Evolutionary conservation across 2,329 filamentous ascomycete species (phyloP).

Genomic region (Arthrobotrys musiformis): DNA sequence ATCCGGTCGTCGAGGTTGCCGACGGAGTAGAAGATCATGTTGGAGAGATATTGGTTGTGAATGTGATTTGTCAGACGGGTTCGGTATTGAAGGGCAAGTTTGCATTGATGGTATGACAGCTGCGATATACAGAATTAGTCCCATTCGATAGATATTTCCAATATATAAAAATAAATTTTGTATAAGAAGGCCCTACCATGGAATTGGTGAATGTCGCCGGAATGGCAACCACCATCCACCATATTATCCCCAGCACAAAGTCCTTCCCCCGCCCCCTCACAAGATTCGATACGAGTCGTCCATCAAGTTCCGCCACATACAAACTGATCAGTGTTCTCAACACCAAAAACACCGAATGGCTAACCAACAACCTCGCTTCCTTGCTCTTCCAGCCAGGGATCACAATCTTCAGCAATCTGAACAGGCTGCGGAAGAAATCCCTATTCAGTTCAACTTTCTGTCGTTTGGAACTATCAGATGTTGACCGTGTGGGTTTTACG

Average conservation of each 20-base stretch:
- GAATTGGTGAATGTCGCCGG: constrained; percentile 98
- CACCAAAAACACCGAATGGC: constrained; percentile 92
- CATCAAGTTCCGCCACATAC: constrained; percentile 96
- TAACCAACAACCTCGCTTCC: constrained; percentile 84
- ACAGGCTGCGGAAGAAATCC: constrained; percentile 81
- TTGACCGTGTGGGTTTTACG: constrained; percentile 54
- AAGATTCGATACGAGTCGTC: constrained; percentile 87
- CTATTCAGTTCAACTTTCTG: constrained; percentile 93
- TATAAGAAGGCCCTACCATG: constrained; percentile 73
- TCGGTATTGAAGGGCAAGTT: constrained; percentile 90
- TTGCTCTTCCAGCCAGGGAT: constrained; percentile 90
- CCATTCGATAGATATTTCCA: constrained; percentile 3
- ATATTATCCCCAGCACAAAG: constrained; percentile 86
- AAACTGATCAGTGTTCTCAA: constrained; percentile 90
- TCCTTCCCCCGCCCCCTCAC: constrained; percentile 91
- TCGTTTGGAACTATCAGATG: constrained; percentile 64
- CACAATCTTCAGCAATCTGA: constrained; percentile 83
- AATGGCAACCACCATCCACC: constrained; percentile 98
- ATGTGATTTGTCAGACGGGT: constrained; percentile 93
- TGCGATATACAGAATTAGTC: constrained; percentile 62
- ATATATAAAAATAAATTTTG: too few relatives aligned
- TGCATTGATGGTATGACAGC: constrained; percentile 96
- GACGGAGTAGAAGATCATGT: constrained; percentile 97
- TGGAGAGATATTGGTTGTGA: constrained; percentile 94
- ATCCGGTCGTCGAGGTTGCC: constrained; percentile 95